Conservation (phyloP, 139 green algal species). For the Picocystis salinarum region DNA sequence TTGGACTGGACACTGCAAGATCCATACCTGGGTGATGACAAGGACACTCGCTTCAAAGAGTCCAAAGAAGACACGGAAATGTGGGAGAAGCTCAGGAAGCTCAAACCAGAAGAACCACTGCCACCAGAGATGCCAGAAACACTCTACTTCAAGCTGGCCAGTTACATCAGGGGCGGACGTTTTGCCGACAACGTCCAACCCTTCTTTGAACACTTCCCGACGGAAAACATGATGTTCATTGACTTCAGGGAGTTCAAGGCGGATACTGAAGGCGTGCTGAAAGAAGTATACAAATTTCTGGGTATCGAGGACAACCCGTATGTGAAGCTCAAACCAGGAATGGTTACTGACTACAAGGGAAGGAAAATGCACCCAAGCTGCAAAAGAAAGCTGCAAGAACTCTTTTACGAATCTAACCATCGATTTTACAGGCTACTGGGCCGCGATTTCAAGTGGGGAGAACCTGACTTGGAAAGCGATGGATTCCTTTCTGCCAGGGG, state of each 20-base stretch:
- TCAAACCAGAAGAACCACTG: constrained; percentile 19
- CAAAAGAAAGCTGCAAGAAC: constrained; percentile 12
- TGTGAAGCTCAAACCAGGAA: constrained; percentile 2
- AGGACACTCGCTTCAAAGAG: constrained; percentile 20
- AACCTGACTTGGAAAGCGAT: too few species aligned
- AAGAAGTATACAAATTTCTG: constrained; percentile 35
- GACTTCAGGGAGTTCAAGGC: constrained; percentile 39
- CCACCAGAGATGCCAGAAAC: constrained; percentile 21
- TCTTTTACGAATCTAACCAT: constrained; percentile 18
- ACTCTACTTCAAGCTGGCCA: constrained; percentile 15
- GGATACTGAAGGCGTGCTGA: constrained; percentile 26
- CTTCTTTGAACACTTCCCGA: constrained; percentile 35
- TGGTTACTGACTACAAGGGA: constrained; percentile 12
- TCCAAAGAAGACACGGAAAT: constrained; percentile 10
- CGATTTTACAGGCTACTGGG: constrained; percentile 15
- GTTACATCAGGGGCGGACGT: constrained; percentile 24
- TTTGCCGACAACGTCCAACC: constrained; percentile 34
- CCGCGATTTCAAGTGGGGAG: constrained; percentile 16
- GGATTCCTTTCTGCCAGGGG: too few species aligned
- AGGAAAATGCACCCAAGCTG: constrained; percentile 25
- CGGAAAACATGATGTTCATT: constrained; percentile 46
- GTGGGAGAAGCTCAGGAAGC: constrained; percentile 20
- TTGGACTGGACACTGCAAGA: constrained; percentile 36
- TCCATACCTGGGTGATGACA: constrained; percentile 8
- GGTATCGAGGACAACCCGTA: constrained; percentile 24